phyloP scores from a whole-genome alignment of 2,329 filamentous ascomycete genomes.

The Lecanicillium sp. region DNA sequence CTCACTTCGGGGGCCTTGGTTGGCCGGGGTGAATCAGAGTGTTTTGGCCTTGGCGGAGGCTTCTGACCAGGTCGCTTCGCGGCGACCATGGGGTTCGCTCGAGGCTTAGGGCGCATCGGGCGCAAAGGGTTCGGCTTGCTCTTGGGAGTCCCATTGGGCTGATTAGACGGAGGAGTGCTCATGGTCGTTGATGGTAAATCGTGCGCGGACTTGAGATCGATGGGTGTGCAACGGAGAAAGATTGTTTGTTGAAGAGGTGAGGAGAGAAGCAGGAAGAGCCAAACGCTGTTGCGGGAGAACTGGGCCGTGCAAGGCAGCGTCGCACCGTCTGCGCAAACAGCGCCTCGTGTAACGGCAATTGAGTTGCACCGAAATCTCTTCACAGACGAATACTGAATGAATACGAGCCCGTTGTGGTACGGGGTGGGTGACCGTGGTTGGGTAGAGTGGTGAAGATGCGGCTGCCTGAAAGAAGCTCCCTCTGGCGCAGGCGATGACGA shows the following conservation, averaged over 20 bases:
- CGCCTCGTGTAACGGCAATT: background rate
- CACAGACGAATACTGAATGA: background rate
- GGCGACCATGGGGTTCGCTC: slow-evolving; percentile 58
- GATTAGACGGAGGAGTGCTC: slow-evolving; percentile 36
- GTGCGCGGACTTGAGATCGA: background rate
- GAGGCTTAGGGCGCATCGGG: slow-evolving; percentile 35
- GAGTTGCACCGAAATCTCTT: background rate
- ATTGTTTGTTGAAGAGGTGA: background rate
- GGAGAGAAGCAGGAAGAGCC: slow-evolving; percentile 15
- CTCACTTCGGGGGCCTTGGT: slow-evolving; percentile 22
- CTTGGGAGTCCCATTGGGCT: slow-evolving; percentile 27
- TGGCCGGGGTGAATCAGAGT: slow-evolving; percentile 17
- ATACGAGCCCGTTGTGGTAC: background rate
- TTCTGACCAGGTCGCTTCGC: slow-evolving; percentile 41
- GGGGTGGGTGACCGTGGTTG: slow-evolving; percentile 6
- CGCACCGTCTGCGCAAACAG: slow-evolving; percentile 7
- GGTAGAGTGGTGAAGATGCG: background rate
- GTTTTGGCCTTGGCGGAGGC: slow-evolving; percentile 21
- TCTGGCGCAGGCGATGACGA: slow-evolving; percentile 1
- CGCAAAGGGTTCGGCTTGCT: slow-evolving; percentile 32
- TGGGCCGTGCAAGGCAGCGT: background rate
- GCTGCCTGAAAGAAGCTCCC: background rate
- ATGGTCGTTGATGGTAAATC: slow-evolving; percentile 27
- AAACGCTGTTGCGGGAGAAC: background rate
- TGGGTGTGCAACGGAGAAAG: background rate